Base-by-base conservation (phyloP, 371 early-diverging fungal species). In the Mucor ambiguus region DNA sequence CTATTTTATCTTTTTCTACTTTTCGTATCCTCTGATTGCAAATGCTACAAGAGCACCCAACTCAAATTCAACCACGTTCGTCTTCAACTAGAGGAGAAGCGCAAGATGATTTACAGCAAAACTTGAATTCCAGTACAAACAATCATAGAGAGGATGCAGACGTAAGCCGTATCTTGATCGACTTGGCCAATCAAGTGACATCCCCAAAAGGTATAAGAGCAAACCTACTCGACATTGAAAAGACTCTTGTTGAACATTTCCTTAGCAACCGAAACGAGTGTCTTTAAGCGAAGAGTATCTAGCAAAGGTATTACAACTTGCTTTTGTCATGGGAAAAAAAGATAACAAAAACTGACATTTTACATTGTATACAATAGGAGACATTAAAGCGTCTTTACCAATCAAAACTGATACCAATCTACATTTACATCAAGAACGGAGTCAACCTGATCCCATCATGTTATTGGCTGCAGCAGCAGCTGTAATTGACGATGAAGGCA, bases 401-500 rank as follows among this genome's bases (percentile, higher is more conserved):
- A 68, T 68, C n/a, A 68, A 63, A 59, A 63, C 68, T 32, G 63
- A 68, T 49, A 33, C 41, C 29, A 69, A 60, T 56, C 38, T 57
- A 48, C 69, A 67, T 33, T 61, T 67, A 26, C 57, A 61, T 18
- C 44, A 61, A 57, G 67, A 64, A 48, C 60, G 69, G 22, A 20
- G 58, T 14, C 68, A 62, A 46, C 71, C 78, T 26, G 82, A 82
- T 74, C 82, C 82, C n/a, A 82, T 82, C 46, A 74, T 79, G 72
- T 57, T 82, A 44, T 58, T 82, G 24, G 82, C 80, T 29, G 82
- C 80, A 12, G 83, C 83, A 10, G 83, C 83, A 20, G 78, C 76
- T 20, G 74, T 80, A 24, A 69, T 74, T 60, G 70, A 73, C 11
- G 72, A 75, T 28, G 77, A 67, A 30, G 67, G 71, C 16, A 67